Base-by-base conservation (phyloP, 2,329 filamentous ascomycete species). In the Zymoseptoria crescenta region DNA sequence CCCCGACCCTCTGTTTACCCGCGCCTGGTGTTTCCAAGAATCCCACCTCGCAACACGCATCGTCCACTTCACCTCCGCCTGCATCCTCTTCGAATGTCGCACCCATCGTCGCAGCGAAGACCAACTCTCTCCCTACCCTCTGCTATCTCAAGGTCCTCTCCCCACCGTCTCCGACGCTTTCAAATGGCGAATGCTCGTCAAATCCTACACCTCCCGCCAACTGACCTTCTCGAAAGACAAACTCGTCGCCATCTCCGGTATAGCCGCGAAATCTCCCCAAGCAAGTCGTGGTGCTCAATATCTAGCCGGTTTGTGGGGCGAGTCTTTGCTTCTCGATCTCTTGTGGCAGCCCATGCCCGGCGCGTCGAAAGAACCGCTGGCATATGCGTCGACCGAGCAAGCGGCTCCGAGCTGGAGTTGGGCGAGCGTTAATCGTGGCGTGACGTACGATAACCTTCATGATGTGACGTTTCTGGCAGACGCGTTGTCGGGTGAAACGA, bases 11-110 rank as follows among this genome's bases (percentile, higher is more conserved):
- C 29, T 57, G 6, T 60, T 55, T 48, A 54, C 48, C 16, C 51
- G 59, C 35, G 59, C 59, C 4, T 60, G 59, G 59, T 54, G 51
- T n/a, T 60, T 60, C 48, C 59, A 60, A 57, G 59, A 58, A 49
- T n/a, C 52, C 9, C 52, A 51, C 35, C 45, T 60, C 8, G 48
- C 55, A 5, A 27, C 30, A 4, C 55, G 59, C n/a, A 58, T 50
- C 7, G 27, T 58, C 6, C 55, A 57, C 56, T 60, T 52, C 49
- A 24, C 45, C 2, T 29, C 52, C n/a, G 52, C 52, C 10, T 20
- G 52, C 16, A 52, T 57, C 20, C 54, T 54, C n/a, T 60, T 57
- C 52, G 56, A 60, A 57, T 60, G 59, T 21, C 41, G 49, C 13
- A 58, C 59, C 20, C 56, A 60, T 49, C 55, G 56, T 48, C 52